Evolutionary conservation across 768 basidiomycete species (phyloP), one percentile per base, ranked within the genome.

Genomic region (Inosperma sp.): DNA sequence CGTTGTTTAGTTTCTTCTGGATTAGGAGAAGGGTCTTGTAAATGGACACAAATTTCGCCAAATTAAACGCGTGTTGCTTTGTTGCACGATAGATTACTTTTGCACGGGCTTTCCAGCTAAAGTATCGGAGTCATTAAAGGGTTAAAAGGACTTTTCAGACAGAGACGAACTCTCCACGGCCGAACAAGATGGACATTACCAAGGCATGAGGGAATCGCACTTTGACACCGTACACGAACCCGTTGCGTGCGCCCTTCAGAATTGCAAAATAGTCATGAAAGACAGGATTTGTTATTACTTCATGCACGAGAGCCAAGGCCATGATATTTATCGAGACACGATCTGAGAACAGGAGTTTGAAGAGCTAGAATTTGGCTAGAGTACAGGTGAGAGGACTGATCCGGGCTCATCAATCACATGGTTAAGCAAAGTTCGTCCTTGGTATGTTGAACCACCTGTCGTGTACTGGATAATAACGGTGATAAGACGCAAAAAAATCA

Each of bases 151-250:
- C 33, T 25, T 44, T n/a, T 17, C 14, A 51, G 27, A 30, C 19
- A 33, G 48, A 54, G 4, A 81, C 91, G 67, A 59, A 96, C 92
- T 88, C 81, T 72, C 93, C 93, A 41, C 86, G 80, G 26, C 93
- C 92, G 62, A 97, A 98, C 34, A 98, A 74, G 53, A 96, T 80
- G 19, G 93, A 88, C 94, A 97, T 97, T 43, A 98, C 86, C 23
- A 98, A 73, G 1, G 95, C 95, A 78, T 98, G 95, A 31, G 95
- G 95, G 61, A 95, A 94, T 35, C 93, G 75, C 55, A 95, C 86
- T 70, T 93, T 92, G 59, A 86, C 87, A 30, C 91, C 91, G 59
- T 93, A 93, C 7, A 93, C 87, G 53, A 92, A 79, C 4, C 92
- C 92, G 63, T 93, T 93, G 34, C 91, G 80, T 26, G 92, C 89